Conservation (phyloP, 257 asterid species). For the Solanum chilense region DNA sequence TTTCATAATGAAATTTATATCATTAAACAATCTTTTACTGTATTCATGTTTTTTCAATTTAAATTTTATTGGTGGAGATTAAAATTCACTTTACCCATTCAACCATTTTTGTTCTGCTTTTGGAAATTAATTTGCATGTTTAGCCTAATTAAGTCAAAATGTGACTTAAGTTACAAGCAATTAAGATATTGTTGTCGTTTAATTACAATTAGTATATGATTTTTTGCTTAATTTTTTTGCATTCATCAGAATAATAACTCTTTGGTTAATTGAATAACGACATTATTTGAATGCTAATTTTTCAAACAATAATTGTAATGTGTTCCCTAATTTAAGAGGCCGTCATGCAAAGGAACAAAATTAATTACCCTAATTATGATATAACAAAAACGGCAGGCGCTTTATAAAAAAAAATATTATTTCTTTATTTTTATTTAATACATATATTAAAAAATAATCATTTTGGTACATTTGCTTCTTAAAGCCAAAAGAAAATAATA, state of each 20-base stretch:
- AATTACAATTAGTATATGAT: neutral
- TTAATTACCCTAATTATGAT: neutral
- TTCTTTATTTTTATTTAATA: neutral
- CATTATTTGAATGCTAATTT: neutral
- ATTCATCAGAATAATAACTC: neutral
- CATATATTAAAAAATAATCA: neutral
- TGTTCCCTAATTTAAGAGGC: conserved; percentile 4
- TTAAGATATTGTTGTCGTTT: neutral
- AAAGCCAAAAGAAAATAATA: too few species aligned
- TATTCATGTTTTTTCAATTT: neutral
- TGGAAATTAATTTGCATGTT: neutral
- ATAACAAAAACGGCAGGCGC: neutral
- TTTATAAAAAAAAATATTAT: neutral
- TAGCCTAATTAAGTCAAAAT: neutral
- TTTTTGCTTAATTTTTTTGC: neutral
- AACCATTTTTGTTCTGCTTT: neutral
- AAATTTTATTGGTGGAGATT: neutral
- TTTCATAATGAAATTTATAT: neutral
- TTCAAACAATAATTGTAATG: neutral
- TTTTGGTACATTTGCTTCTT: neutral
- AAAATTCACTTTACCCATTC: neutral
- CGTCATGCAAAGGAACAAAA: neutral
- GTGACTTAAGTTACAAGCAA: neutral
- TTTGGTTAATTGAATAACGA: neutral
- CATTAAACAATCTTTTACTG: neutral